Base-by-base conservation (phyloP, 2,329 filamentous ascomycete species). In the Fusarium nygamai region DNA sequence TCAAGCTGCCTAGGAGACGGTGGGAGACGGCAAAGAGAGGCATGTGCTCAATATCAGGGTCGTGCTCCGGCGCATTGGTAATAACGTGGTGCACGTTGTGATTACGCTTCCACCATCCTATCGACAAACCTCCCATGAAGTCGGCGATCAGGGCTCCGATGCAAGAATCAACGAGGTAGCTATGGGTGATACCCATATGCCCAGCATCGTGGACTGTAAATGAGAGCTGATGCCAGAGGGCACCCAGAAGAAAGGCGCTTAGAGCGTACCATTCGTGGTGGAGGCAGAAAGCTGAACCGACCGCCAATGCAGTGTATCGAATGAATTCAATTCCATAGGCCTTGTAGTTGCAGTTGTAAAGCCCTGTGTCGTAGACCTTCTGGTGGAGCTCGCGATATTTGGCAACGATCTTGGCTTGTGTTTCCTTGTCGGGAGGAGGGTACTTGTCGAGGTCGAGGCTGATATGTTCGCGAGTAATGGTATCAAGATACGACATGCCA, bases 61-160 rank as follows among this genome's bases (percentile, higher is more conserved):
- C 96, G 81, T 98, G 96, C 82, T 98, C 96, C 20, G 95, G 94
- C 48, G 93, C 93, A 82, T 98, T 98, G 24, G 96, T 98, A 60
- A 98, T 93, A 76, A 98, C 95, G 80, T 98, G 96, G 81, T 98
- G 96, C 14, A 98, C 95, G 80, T 98, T 98, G 83, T 98, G 96
- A 81, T 92, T 98, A 71, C 91, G 89, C 84, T 98, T 98, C 96
- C 96, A 99, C 96, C 96, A 99, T 50, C 96, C 94, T 61, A 98
- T 85, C 33, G 94, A 98, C 39, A 99, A 84, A 0, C 96, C 96
- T 43, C 96, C 96, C 27, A 96, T 85, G 78, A 93, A 98, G 81
- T 98, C 93, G 61, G 95, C 95, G 78, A 98, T 93, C 73, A 97
- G 84, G 79, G 98, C 98, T 56, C 94, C 96, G 71, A 99, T 94